Evolutionary conservation across 495 filamentous ascomycete genomes (phyloP), one percentile per base, ranked within the genome.

Genomic region (Coniosporium apollinis): DNA sequence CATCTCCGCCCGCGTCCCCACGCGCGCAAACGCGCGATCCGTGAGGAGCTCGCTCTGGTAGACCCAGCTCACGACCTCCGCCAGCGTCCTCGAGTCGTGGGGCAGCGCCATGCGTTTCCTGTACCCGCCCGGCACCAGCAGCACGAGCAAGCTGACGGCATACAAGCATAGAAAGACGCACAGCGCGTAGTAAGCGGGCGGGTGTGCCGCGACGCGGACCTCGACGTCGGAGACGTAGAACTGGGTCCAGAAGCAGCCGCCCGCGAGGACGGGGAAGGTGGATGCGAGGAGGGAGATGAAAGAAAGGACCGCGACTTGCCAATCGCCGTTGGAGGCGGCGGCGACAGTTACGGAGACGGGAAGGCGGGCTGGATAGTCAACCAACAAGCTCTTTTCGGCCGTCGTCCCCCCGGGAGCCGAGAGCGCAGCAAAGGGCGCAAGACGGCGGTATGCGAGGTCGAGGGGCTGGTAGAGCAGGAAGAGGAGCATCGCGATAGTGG

Each of bases 181-280:
- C 8, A 79, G 59, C 1, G 70, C 63, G 43, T 75, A 70, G 50
- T 69, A 86, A 16, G 68, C 76, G 0, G 79, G 65, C 44, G 79
- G 61, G 28, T 76, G 67, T 5, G 82, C 69, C 28, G 69, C 70
- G 49, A 91, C 77, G 37, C 72, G 72, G 30, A 82, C 66, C 6
- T 60, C 49, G 22, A 67, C 51, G 5, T 54, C 40, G 8, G 57
- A 40, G 6, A 63, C 56, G 28, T 69, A 66, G 39, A 71, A 84
- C 35, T 89, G 67, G 0, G 83, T 76, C 57, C 85, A 76, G 58
- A 93, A 91, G 19, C 79, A 53, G 6, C 82, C 85, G 14, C 83
- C 83, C 0, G 67, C 74, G 13, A 92, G 64, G 36, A 86, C 64
- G 8, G 85, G 84, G 21, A 93, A 52, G 3, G 74, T 61, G 26